These are phyloP conservation scores for Cercospora zeina DNA, from an alignment of 2,329 filamentous ascomycete species.

Conservation along the genomic window DNA sequence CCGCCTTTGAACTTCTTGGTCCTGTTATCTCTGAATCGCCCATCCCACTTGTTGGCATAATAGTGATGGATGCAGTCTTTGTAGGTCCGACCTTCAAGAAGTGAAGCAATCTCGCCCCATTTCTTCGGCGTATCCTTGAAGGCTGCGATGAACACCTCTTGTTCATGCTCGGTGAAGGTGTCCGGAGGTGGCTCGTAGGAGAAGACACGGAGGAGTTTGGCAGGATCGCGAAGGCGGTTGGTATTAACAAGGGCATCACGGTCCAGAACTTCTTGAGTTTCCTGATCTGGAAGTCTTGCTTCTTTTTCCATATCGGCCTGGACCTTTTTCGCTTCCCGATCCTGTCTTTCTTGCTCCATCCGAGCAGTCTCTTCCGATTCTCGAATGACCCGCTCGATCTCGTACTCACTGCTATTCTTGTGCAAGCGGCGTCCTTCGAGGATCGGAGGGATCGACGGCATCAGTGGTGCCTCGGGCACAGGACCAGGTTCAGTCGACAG, in stretches of 20 bases:
- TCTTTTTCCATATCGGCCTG: constrained; percentile 75
- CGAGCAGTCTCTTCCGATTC: constrained; percentile 72
- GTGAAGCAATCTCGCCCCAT: constrained; percentile 74
- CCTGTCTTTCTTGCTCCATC: constrained; percentile 61
- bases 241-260: constrained; percentile 64
- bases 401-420: constrained; percentile 69
- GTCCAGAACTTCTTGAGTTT: constrained; percentile 60
- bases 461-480: constrained; percentile 50
- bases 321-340: constrained; percentile 60
- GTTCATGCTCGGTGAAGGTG: constrained; percentile 73
- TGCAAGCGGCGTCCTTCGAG: constrained; percentile 55
- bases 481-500: constrained; percentile 38
- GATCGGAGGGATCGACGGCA: constrained; percentile 43
- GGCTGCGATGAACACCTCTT: constrained; percentile 68
- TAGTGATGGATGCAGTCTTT: constrained; percentile 83
- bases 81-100: constrained; percentile 67
- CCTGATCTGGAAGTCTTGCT: constrained; percentile 70
- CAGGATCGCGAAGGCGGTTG: constrained; percentile 64
- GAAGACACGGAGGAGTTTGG: constrained; percentile 68
- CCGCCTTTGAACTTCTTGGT: constrained; percentile 51
- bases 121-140: constrained; percentile 78
- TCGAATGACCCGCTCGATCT: constrained; percentile 69
- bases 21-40: constrained; percentile 74
- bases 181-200: constrained; percentile 71
- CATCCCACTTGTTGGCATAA: constrained; percentile 74